Percentiles rank a stretch among this genome's conserved stretches.
phyloP scores from a whole-genome alignment of 2,329 filamentous ascomycete species.

The Cryoendolithus antarcticus region DNA sequence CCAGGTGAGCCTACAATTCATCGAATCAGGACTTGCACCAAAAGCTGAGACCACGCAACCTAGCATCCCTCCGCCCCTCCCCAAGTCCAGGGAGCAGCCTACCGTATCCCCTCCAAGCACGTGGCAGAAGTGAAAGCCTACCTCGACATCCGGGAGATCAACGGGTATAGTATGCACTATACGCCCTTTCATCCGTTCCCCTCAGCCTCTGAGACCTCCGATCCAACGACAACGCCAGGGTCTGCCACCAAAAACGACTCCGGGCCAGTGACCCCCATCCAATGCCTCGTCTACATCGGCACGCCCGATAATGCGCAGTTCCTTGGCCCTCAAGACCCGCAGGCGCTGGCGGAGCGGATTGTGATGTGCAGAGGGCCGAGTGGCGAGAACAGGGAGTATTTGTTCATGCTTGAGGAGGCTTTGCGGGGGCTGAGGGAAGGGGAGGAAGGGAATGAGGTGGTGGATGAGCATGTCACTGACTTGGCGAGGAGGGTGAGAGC shows the following conservation, averaged over 20 bases:
- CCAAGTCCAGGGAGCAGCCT: conserved; percentile 77
- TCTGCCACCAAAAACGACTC: not conserved
- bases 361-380: conserved; percentile 65
- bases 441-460: conserved; percentile 44
- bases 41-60: conserved; percentile 1
- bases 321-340: conserved; percentile 67
- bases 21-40: not conserved
- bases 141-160: conserved; percentile 92
- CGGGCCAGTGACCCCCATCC: conserved; percentile 25
- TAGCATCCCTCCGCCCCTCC: conserved; percentile 48
- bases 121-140: conserved; percentile 77
- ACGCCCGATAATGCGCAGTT: conserved; percentile 91
- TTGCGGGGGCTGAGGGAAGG: conserved; percentile 52
- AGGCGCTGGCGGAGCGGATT: conserved; percentile 70
- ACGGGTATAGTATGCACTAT: conserved; percentile 90
- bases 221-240: conserved; percentile 4
- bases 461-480: conserved; percentile 75
- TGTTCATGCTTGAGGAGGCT: conserved; percentile 66
- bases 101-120: conserved; percentile 61
- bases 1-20: conserved; percentile 36
- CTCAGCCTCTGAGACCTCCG: conserved; percentile 1
- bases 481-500: conserved; percentile 58
- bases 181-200: conserved; percentile 50
- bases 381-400: conserved; percentile 80
- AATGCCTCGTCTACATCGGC: conserved; percentile 80